phyloP scores from a whole-genome alignment of 257 asterid species.

The Solanum virginianum region DNA sequence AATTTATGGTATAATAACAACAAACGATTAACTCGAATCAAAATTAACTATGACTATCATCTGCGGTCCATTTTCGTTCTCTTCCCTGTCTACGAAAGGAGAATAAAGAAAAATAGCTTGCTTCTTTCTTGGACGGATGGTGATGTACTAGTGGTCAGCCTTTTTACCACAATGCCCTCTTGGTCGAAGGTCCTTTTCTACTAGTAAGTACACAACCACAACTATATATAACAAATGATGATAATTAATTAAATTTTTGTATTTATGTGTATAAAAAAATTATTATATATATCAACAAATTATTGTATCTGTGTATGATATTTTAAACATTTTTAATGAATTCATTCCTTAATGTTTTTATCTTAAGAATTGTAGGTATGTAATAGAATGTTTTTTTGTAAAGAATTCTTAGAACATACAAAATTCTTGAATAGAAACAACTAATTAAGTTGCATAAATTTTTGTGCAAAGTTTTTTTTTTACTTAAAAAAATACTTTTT shows the following conservation, averaged over 20 bases:
- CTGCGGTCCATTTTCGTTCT: too few relatives aligned
- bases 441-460: not conserved
- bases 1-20: too few relatives aligned
- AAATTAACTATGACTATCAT: too few relatives aligned
- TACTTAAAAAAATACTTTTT: too few relatives aligned
- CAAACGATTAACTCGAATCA: too few relatives aligned
- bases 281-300: not conserved
- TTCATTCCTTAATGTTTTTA: not conserved
- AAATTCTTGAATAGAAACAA: not conserved
- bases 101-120: too few relatives aligned
- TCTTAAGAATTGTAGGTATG: not conserved
- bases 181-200: too few relatives aligned
- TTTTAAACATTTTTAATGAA: not conserved
- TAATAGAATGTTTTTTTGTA: not conserved
- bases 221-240: not conserved
- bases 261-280: not conserved
- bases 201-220: too few relatives aligned
- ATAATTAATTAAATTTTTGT: not conserved
- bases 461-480: not conserved
- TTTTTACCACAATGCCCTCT: too few relatives aligned
- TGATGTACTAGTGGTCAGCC: accelerated
- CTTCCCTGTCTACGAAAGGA: too few relatives aligned
- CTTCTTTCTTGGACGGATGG: too few relatives aligned
- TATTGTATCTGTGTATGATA: not conserved
- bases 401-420: not conserved